phyloP scores from a whole-genome alignment of 2,329 filamentous ascomycete species.

The Exophiala calicioides region DNA sequence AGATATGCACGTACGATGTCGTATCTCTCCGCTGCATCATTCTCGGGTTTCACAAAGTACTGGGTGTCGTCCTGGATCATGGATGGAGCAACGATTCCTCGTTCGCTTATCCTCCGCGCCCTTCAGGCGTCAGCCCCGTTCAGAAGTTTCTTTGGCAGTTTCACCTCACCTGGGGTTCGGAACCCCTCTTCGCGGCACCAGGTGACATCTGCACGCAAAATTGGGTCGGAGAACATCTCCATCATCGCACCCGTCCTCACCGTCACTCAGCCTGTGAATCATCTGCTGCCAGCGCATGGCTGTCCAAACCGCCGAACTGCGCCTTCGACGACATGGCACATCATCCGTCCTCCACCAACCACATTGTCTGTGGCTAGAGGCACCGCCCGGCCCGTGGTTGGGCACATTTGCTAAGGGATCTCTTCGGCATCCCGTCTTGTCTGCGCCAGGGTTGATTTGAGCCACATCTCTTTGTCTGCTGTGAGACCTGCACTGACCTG shows the following conservation, averaged over 20 bases:
- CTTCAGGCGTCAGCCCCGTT: slow-evolving; percentile 6
- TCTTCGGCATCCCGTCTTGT: not conserved
- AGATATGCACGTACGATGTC: slow-evolving; percentile 17
- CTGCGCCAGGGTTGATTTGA: not conserved
- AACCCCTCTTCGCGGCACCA: slow-evolving; percentile 12
- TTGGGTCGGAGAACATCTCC: slow-evolving; percentile 3
- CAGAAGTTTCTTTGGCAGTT: no score
- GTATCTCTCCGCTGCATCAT: slow-evolving; percentile 4
- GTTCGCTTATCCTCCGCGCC: not conserved
- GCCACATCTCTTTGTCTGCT: not conserved
- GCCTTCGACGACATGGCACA: no score
- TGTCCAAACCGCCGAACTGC: not conserved
- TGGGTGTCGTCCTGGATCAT: not conserved
- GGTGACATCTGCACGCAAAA: slow-evolving; percentile 4
- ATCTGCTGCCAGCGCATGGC: slow-evolving; percentile 9
- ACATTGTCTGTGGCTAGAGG: slow-evolving; percentile 6
- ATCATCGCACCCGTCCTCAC: not conserved
- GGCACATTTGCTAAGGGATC: not conserved
- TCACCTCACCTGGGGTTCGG: not conserved
- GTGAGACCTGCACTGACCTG: slow-evolving; percentile 6
- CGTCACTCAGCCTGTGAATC: slow-evolving; percentile 1
- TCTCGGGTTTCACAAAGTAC: slow-evolving; percentile 8
- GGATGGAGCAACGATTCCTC: slow-evolving; percentile 1
- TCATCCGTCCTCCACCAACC: slow-evolving; percentile 12
- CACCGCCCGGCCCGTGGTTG: no score